Evolutionary conservation across 2,329 filamentous ascomycete genomes (phyloP).

Genomic region (Sporothrix variecibatus): DNA sequence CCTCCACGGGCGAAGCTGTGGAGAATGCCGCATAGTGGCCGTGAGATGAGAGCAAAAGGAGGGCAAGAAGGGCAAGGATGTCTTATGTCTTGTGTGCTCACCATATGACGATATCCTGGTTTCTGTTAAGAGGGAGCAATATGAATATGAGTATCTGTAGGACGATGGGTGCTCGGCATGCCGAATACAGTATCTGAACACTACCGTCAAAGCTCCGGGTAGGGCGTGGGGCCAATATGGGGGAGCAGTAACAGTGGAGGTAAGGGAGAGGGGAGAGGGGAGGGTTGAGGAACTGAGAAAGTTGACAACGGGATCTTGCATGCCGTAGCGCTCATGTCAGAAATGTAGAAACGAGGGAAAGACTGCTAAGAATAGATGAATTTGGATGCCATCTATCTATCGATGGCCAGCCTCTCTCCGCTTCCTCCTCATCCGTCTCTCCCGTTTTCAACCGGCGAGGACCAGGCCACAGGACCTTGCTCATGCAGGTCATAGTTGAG

Average conservation of each 20-base stretch:
- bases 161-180: neutral
- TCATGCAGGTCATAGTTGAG: constrained; percentile 8
- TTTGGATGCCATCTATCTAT: neutral
- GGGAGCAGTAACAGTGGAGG: neutral
- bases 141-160: neutral
- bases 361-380: neutral
- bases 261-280: neutral
- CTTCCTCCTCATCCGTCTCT: neutral
- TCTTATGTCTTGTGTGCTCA: neutral
- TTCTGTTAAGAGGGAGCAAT: neutral
- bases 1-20: neutral
- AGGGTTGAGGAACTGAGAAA: neutral
- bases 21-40: constrained; percentile 2
- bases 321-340: neutral
- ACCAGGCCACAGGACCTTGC: neutral
- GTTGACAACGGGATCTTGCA: neutral
- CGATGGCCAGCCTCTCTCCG: neutral
- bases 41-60: neutral
- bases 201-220: neutral
- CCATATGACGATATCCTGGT: neutral
- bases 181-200: neutral
- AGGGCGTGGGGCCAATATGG: constrained; percentile 5
- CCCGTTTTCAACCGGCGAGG: constrained; percentile 1
- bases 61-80: too few relatives aligned
- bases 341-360: neutral